Base-by-base conservation (phyloP, 2,329 filamentous ascomycete species). In the Curvularia verruculosa region DNA sequence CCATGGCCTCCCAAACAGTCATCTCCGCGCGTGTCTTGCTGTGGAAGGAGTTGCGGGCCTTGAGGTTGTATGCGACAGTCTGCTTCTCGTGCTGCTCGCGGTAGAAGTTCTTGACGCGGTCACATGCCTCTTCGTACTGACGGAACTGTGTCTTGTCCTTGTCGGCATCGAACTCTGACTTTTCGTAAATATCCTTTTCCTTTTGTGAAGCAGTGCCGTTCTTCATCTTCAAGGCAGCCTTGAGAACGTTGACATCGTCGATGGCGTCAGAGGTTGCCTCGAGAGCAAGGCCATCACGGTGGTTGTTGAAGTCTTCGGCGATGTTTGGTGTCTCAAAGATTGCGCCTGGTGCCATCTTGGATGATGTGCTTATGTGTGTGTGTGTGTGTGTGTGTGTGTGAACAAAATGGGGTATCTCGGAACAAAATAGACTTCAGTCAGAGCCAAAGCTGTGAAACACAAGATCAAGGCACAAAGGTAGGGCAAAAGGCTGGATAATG, bases 1-100 rank as follows among this genome's bases (percentile, higher is more conserved):
- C 91, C 79, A 96, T 95, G 19, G 92, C 92, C 75, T 96, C 83
- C 92, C 92, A 96, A 75, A 96, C 84, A 60, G 88, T 89, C 90
- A 96, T 91, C 76, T 89, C 84, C 15, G 89, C 86, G 52, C 89
- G 86, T 1, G 84, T 84, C 59, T 87, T 85, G 63, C 82, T 83
- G 76, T 87, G 80, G 80, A 92, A 91, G 52, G 84, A 80, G 66
- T 89, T 87, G 53, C 92, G 90, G 13, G 90, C 91, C 61, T 87
- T 86, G 41, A 96, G 83, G 81, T 96, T 96, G 84, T 93, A 96
- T 9, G 90, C 87, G 0, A 91, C 86, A 46, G 89, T 92, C 77
- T 92, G 89, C 81, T 87, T 87, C 72, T 82, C 81, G 77, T 87
- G 85, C 64, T 87, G 85, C 69, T 87, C 91, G 57, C 81, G 83